Evolutionary conservation across 164 flowering plant genomes (phyloP), one percentile per base, ranked within the genome.

Genomic region (Dillenia turbinata): DNA sequence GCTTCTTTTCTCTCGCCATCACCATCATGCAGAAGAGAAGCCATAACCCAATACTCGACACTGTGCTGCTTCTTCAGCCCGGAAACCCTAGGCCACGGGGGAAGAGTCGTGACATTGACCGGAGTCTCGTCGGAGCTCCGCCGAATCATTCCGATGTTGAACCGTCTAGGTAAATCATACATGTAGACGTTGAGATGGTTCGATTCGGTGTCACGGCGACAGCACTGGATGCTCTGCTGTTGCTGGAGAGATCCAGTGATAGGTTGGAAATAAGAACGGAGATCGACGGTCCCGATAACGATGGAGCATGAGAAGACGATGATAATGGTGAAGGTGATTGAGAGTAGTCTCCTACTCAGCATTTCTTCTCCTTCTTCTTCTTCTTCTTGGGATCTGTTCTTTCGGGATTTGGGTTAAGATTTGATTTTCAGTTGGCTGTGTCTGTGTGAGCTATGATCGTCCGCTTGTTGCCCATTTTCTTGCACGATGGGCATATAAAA

Each of bases 41-140:
- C 91, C 96, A 89, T 83, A 79, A 94, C 75, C 98, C 98, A 94
- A 56, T 89, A 91, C 88, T 94, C 98, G 33, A 87, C 97, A 61
- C 97, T 89, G 65, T 94, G 97, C 78, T 94, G 98, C 71, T 56
- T 69, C 79, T 73, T 82, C 57, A 94, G 54, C 14, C 97, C 98
- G 9, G 85, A 80, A 40, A 64, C 74, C 62, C 24, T 14, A 11
- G 92, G 90, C 97, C 97, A 94, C 1, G 75, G 77, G 14, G 87
- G 91, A 44, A 87, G 26, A 63, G 68, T 77, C 56, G 47, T 45
- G 1, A 44, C 67, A 15, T 78, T 79, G 22, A 81, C 80, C 13
- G 85, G 75, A 54, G 44, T 54, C 6, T 71, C 71, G 47, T 72
- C 79, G 3, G 76, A 13, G 45, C 52, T 17, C 44, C 64, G 64